Evolutionary conservation across 129 eudicot genomes (phyloP).

Genomic region (Scalesia atractyloides): DNA sequence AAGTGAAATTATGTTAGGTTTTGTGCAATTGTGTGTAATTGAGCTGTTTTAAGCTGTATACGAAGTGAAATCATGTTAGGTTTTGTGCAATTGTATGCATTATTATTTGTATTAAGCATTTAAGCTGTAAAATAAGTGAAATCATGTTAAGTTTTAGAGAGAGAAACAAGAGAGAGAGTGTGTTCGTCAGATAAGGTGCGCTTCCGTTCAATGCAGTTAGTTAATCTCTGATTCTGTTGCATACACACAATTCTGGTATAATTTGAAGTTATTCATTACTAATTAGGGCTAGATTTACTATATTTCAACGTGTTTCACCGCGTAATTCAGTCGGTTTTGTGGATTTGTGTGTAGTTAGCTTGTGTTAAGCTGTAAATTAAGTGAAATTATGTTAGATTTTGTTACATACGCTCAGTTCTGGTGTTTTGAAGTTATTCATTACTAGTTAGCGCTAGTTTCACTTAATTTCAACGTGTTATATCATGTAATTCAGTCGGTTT

Average conservation of each 20-base stretch:
- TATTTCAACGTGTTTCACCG: not conserved
- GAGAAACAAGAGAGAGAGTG: not conserved
- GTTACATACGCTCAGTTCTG: not conserved
- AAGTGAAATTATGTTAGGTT: not conserved
- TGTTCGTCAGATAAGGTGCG: not conserved
- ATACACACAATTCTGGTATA: not conserved
- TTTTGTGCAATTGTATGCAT: no score
- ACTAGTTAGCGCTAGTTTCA: not conserved
- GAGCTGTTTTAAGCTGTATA: no score
- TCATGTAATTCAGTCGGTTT: not conserved
- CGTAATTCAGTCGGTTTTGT: not conserved
- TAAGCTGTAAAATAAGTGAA: no score
- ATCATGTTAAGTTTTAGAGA: not conserved
- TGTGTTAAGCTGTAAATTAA: not conserved
- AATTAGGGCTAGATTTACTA: not conserved
- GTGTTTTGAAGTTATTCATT: not conserved
- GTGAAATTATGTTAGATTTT: not conserved
- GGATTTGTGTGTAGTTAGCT: not conserved
- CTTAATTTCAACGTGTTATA: not conserved
- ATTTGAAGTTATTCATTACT: not conserved
- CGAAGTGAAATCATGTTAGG: no score
- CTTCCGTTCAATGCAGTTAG: no score
- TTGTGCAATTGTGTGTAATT: no score
- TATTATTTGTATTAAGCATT: no score
- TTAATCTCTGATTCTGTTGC: not conserved